A percentile compares a stretch with the other conserved stretches of the same genome.
These are phyloP conservation scores for Chimonanthus salicifolius DNA, from an alignment of 164 flowering plant species.

Conservation along the genomic window DNA sequence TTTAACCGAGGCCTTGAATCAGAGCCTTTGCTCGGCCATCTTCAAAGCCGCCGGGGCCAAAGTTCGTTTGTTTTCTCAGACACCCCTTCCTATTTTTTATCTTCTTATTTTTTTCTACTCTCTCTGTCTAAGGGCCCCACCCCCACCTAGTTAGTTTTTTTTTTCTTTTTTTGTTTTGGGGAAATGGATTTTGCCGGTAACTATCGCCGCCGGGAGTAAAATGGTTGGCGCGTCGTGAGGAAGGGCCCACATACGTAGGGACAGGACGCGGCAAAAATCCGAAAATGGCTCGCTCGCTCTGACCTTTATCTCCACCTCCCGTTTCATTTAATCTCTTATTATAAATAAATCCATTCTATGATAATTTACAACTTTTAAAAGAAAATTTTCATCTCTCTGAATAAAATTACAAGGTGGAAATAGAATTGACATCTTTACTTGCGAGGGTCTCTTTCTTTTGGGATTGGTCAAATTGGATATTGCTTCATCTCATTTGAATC, in stretches of 20 bases:
- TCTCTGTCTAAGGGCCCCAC: too few species aligned
- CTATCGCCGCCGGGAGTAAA: neutral
- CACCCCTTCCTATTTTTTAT: neutral
- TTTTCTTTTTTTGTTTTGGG: constrained; percentile 1
- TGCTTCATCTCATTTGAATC: too few species aligned
- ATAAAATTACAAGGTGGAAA: too few species aligned
- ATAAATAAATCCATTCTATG: too few species aligned
- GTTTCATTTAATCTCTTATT: neutral
- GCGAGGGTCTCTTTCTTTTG: too few species aligned
- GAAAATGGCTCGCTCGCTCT: neutral
- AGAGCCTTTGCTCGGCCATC: constrained; percentile 7
- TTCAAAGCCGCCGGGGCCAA: neutral
- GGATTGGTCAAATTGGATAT: too few species aligned
- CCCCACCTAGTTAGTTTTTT: neutral
- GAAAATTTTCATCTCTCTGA: too few species aligned
- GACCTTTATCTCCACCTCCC: neutral
- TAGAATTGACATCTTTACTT: too few species aligned
- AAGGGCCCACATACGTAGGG: neutral
- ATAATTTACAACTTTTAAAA: too few species aligned
- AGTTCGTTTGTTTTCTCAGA: neutral
- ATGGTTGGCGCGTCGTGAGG: neutral
- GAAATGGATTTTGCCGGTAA: neutral
- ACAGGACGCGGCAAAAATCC: neutral
- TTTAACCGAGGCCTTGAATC: constrained; percentile 1
- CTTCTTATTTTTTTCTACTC: neutral